Evolutionary conservation across 192 early-diverging fungal species (phyloP).

Genomic region (Radiomyces spectabilis): DNA sequence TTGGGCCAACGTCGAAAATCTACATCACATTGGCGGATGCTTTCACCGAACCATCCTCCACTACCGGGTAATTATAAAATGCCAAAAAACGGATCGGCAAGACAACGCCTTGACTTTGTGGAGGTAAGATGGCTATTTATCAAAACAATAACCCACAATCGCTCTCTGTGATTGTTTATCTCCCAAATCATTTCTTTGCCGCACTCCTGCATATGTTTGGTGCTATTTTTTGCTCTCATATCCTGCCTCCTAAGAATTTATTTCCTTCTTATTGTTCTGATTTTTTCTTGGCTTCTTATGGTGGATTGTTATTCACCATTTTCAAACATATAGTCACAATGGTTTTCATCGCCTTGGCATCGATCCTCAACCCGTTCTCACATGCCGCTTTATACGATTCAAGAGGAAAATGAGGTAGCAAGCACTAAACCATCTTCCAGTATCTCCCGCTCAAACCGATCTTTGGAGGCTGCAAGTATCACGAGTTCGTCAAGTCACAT

Average conservation of each 20-base stretch:
- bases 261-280: too few relatives aligned
- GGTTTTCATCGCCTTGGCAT: too few relatives aligned
- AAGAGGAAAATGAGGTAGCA: too few relatives aligned
- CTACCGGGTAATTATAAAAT: background rate
- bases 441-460: background rate
- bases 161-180: too few relatives aligned
- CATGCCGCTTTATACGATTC: too few relatives aligned
- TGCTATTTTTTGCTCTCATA: background rate
- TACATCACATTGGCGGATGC: background rate
- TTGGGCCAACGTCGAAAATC: background rate
- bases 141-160: too few relatives aligned
- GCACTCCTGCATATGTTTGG: background rate
- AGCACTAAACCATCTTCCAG: background rate
- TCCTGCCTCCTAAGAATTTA: too few relatives aligned
- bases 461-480: background rate
- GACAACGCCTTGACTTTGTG: background rate
- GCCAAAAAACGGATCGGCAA: background rate
- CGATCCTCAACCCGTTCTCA: too few relatives aligned
- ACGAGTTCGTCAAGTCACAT: background rate
- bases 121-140: background rate
- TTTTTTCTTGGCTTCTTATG: too few relatives aligned
- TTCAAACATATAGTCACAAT: too few relatives aligned
- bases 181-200: background rate
- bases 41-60: constrained; percentile 1
- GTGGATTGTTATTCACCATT: too few relatives aligned